Evolutionary conservation across 2,329 filamentous ascomycete genomes (phyloP), one percentile per base, ranked within the genome.

Genomic region (Teratosphaeria viscida): DNA sequence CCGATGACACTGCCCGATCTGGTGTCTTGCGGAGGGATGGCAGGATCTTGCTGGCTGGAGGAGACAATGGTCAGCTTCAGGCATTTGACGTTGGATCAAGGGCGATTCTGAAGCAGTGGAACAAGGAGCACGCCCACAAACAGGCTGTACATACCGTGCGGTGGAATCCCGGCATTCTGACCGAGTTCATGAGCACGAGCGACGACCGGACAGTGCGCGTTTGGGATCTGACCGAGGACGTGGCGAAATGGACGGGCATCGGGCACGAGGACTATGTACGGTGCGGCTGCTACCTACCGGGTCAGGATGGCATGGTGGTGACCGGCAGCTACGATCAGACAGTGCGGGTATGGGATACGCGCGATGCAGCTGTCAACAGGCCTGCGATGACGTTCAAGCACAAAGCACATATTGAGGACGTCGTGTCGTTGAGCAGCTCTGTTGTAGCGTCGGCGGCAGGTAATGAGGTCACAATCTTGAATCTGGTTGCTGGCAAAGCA

Each of bases 321-420:
- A 95, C 90, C 10, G 94, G 95, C 55, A 92, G 89, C 75, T 99
- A 99, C 77, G 94, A 99, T 75, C 85, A 90, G 63, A 96, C 92
- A 0, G 92, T 97, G 56, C 86, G 89, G 64, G 77, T 99, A 26
- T 99, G 94, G 94, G 94, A 99, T 76, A 87, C 92, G 0, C 82
- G 94, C 65, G 84, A 86, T 39, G 84, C 85, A 35, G 65, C 72
- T 4, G 47, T 27, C 35, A 74, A 83, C 73, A 70, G 81, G 75
- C 69, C 80, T 74, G 79, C 86, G 6, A 90, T 91, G 64, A 90
- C 88, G 0, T 97, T 99, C 78, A 94, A 95, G 79, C 92, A 96
- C 77, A 83, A 85, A n/a, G 88, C 89, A 16, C 87, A 92, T 1
- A 83, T 99, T 26, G 94, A 99, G 74, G 82, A 85, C 57, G 88